Percentiles rank a stretch among this genome's conserved stretches.
Evolutionary conservation across 1,284 basidiomycete genomes (phyloP).

Genomic region (Papiliotrema flavescens): DNA sequence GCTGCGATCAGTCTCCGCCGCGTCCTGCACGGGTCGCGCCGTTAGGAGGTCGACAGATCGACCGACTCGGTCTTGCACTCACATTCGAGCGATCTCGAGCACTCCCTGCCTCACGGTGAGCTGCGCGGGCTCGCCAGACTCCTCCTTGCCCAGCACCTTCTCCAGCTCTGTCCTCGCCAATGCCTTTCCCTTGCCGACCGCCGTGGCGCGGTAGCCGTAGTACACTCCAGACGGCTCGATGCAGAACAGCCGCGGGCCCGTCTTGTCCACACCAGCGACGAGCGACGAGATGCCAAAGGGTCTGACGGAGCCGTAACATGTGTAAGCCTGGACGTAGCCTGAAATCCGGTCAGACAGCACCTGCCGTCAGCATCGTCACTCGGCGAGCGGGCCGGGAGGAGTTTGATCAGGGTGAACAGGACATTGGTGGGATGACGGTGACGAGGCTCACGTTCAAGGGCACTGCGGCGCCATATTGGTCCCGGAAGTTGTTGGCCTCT

Average conservation of each 20-base stretch:
- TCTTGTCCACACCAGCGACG: slow-evolving; percentile 83
- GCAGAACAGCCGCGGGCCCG: slow-evolving; percentile 81
- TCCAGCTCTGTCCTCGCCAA: slow-evolving; percentile 98
- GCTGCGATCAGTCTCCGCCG: slow-evolving; percentile 51
- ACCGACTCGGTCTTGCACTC: too few species aligned
- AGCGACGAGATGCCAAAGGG: slow-evolving; percentile 95
- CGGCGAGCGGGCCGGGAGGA: background rate
- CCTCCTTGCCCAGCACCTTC: slow-evolving; percentile 60
- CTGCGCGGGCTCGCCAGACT: slow-evolving; percentile 33
- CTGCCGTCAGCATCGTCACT: slow-evolving; percentile 49
- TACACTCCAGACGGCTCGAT: slow-evolving; percentile 94
- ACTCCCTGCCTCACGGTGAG: slow-evolving; percentile 73
- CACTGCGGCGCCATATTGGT: slow-evolving; percentile 70
- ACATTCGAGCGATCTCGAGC: slow-evolving; percentile 92
- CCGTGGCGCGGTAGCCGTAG: slow-evolving; percentile 88
- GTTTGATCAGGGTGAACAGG: background rate
- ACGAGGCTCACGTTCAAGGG: slow-evolving; percentile 67
- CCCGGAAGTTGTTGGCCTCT: slow-evolving; percentile 74
- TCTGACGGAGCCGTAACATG: slow-evolving; percentile 94
- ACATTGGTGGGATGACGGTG: background rate
- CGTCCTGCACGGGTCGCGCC: background rate
- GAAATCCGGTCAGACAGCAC: slow-evolving; percentile 78
- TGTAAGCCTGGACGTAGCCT: slow-evolving; percentile 90
- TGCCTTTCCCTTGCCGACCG: slow-evolving; percentile 93
- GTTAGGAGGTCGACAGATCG: background rate